Conservation (phyloP, 306 rosid species). For the Dalbergia oliveri region DNA sequence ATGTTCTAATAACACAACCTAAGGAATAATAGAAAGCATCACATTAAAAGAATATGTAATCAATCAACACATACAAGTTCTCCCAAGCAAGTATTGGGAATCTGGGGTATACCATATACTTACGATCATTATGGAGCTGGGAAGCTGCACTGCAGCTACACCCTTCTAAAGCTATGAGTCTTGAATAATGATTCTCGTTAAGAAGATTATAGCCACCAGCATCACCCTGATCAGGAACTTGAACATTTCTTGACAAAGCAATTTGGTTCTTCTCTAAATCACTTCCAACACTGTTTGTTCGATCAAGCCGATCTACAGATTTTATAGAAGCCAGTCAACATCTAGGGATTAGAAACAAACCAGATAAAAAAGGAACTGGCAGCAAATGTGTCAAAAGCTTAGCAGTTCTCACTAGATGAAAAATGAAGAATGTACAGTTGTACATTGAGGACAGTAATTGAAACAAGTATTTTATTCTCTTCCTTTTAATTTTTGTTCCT, state of each 20-base stretch:
- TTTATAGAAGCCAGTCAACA: conserved; percentile 36
- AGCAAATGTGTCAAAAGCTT: conserved; percentile 20
- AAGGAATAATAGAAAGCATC: background rate
- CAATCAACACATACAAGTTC: conserved; percentile 33
- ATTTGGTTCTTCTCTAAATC: conserved; percentile 71
- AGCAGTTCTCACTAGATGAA: background rate
- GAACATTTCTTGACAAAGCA: conserved; percentile 57
- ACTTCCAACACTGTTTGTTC: conserved; percentile 63
- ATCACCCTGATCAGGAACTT: conserved; percentile 62
- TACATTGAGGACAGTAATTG: background rate
- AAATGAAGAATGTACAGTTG: conserved; percentile 28
- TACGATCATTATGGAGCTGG: conserved; percentile 70
- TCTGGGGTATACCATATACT: conserved; percentile 53
- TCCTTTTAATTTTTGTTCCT: background rate
- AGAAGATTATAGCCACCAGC: conserved; percentile 58
- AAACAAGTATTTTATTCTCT: background rate
- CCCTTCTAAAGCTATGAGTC: conserved; percentile 64
- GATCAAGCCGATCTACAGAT: conserved; percentile 69
- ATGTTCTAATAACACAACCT: conserved; percentile 38
- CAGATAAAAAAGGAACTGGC: conserved; percentile 28
- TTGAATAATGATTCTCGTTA: conserved; percentile 56
- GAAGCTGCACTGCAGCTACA: conserved; percentile 69
- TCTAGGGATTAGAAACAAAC: conserved; percentile 32
- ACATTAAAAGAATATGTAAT: conserved; percentile 18
- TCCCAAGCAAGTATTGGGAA: conserved; percentile 2